A percentile compares a stretch with the other conserved stretches of the same genome.
These are phyloP conservation scores for Cronartium quercuum DNA, from an alignment of 1,284 basidiomycete genomes.

Conservation along the genomic window DNA sequence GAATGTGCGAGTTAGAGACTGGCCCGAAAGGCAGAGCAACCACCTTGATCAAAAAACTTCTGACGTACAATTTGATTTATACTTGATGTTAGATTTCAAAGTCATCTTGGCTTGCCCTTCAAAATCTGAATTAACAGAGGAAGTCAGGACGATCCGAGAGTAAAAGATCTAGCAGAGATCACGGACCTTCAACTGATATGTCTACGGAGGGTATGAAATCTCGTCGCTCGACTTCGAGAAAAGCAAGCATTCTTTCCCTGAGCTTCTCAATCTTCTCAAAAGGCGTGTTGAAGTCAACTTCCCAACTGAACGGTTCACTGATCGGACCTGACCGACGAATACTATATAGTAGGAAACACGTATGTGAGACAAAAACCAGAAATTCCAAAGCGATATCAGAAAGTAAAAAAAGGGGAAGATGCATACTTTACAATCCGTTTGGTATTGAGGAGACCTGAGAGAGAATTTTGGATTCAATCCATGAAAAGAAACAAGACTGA, in stretches of 20 bases:
- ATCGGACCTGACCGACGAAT: conserved; percentile 54
- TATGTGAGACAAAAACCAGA: conserved; percentile 40
- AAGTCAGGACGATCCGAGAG: not conserved
- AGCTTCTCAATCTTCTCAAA: conserved; percentile 77
- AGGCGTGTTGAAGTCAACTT: conserved; percentile 69
- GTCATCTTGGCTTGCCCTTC: conserved; percentile 73
- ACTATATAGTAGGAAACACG: conserved; percentile 20
- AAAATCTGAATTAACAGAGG: conserved; percentile 58
- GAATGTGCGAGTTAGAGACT: not conserved
- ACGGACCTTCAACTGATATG: conserved; percentile 45
- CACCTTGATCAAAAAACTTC: too few relatives aligned
- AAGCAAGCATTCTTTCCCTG: conserved; percentile 71
- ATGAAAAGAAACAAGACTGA: too few relatives aligned
- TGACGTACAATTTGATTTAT: conserved; percentile 69
- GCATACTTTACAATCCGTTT: conserved; percentile 56
- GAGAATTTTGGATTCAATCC: too few relatives aligned
- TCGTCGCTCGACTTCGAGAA: conserved; percentile 57
- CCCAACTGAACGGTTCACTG: conserved; percentile 66
- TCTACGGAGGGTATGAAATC: conserved; percentile 49
- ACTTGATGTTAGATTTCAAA: conserved; percentile 75
- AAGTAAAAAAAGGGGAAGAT: not conserved
- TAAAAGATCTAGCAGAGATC: not conserved
- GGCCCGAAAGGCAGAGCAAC: not conserved
- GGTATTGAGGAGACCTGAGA: conserved; percentile 57
- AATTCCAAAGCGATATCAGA: conserved; percentile 2